These are phyloP conservation scores for Balamuthia mandrillaris DNA, from an alignment of 208 protist species.

Conservation along the genomic window DNA sequence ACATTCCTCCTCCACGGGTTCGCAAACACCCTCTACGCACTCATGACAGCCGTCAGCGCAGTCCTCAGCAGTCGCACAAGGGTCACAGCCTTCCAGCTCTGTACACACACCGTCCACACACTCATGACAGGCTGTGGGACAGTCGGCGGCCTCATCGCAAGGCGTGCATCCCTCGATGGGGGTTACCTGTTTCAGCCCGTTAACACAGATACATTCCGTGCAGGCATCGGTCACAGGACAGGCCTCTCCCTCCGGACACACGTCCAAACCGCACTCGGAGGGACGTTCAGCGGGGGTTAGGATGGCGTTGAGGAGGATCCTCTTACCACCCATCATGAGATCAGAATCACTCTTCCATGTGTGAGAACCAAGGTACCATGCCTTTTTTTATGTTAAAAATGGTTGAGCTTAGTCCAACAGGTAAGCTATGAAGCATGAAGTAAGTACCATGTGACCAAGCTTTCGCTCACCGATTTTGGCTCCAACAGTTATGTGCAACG, in stretches of 20 bases:
- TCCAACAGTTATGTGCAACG: neutral
- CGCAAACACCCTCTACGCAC: too few relatives aligned
- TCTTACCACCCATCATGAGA: neutral
- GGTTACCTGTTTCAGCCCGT: neutral
- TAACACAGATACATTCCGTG: neutral
- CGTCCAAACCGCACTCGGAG: neutral
- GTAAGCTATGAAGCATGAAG: neutral
- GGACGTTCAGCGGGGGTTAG: neutral
- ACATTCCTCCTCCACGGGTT: too few relatives aligned
- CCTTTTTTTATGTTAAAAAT: neutral
- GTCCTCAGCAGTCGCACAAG: neutral
- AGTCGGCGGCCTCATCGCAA: neutral
- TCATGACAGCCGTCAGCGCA: neutral
- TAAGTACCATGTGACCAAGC: neutral
- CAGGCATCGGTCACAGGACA: neutral
- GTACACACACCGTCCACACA: neutral
- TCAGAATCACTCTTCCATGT: neutral
- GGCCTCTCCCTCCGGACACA: neutral
- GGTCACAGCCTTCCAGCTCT: neutral
- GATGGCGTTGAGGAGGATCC: constrained; percentile 15
- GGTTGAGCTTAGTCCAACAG: neutral
- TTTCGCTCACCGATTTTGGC: neutral
- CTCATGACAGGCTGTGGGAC: neutral
- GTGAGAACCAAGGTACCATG: neutral
- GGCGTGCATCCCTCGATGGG: neutral